Evolutionary conservation across 768 basidiomycete genomes (phyloP).

Genomic region (Russula foetens): DNA sequence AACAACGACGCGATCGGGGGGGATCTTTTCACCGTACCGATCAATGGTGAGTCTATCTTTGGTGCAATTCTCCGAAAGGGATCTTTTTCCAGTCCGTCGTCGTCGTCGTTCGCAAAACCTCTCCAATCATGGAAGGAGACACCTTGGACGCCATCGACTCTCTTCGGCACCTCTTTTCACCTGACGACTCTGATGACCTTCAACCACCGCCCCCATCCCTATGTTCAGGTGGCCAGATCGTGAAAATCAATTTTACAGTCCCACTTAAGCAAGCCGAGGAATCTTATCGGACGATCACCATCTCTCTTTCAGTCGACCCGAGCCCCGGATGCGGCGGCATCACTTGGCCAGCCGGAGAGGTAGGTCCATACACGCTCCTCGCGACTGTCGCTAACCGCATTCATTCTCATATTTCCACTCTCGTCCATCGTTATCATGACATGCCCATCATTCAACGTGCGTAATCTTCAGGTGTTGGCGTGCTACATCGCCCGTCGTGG

Average conservation of each 20-base stretch:
- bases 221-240: conserved; percentile 42
- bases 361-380: conserved; percentile 32
- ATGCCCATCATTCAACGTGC: neutral
- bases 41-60: neutral
- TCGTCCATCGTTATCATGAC: neutral
- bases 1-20: neutral
- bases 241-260: conserved; percentile 34
- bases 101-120: conserved; percentile 6
- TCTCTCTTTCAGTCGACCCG: conserved; percentile 63
- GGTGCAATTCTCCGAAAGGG: neutral
- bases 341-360: conserved; percentile 90
- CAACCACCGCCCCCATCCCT: conserved; percentile 48
- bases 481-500: conserved; percentile 61
- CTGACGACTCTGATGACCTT: neutral
- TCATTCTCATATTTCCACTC: neutral
- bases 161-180: conserved; percentile 49
- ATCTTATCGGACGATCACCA: conserved; percentile 25
- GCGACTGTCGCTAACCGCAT: neutral
- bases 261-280: conserved; percentile 9
- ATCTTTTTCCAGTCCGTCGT: neutral
- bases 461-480: conserved; percentile 57
- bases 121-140: conserved; percentile 42
- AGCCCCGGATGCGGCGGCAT: conserved; percentile 87
- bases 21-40: neutral
- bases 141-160: conserved; percentile 48